phyloP scores from a whole-genome alignment of 2,329 filamentous ascomycete species.

The Aspergillus costaricaensis region DNA sequence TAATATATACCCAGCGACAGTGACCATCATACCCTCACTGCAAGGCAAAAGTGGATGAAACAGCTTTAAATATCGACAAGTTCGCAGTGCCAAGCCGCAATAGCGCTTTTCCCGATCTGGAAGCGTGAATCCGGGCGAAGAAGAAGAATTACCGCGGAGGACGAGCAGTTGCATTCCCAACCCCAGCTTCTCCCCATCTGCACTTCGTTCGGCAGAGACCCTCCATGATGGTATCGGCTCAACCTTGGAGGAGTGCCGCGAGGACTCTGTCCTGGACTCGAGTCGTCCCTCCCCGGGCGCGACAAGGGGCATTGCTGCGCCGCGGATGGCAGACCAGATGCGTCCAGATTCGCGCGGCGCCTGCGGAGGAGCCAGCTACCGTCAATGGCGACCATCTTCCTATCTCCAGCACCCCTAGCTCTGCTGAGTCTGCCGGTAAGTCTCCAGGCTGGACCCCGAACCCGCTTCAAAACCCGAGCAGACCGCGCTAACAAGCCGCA shows the following conservation, averaged over 20 bases:
- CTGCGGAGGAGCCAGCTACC: constrained; percentile 39
- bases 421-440: constrained; percentile 46
- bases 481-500: constrained; percentile 17
- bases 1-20: neutral
- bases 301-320: constrained; percentile 24
- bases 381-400: constrained; percentile 42
- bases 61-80: neutral
- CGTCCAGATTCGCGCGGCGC: constrained; percentile 48
- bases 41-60: neutral
- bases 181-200: constrained; percentile 8
- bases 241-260: constrained; percentile 38
- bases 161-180: constrained; percentile 10
- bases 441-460: neutral
- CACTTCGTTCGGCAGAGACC: constrained; percentile 12
- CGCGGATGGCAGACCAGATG: constrained; percentile 35
- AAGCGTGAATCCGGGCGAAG: constrained; percentile 19
- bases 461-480: neutral
- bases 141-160: constrained; percentile 22
- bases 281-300: constrained; percentile 30
- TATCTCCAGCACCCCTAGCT: constrained; percentile 39
- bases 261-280: constrained; percentile 37
- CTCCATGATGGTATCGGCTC: constrained; percentile 36
- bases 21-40: neutral
- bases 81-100: constrained; percentile 14
- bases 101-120: constrained; percentile 24